Evolutionary conservation across 306 rosid species (phyloP), one percentile per base, ranked within the genome.

Genomic region (Glycine tomentella): DNA sequence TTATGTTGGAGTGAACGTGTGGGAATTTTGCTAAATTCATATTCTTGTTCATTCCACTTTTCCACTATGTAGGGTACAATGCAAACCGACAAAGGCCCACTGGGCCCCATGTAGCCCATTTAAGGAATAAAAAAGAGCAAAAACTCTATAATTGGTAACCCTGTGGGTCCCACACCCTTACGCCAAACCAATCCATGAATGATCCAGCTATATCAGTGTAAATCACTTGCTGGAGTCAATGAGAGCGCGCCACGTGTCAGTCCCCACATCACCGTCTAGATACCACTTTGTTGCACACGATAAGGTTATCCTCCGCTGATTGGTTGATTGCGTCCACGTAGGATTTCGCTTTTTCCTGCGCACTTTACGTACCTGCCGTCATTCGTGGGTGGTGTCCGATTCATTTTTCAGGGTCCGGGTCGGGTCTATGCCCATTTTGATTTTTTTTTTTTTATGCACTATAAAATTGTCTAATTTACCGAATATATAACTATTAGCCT

Each of bases 281-380:
- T 11, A 62, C 63, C 58, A 53, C 71, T 76, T 74, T 83, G 74
- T 16, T 7, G 77, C 72, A 53, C 67, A 61, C 61, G 92, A 90
- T 90, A 86, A 88, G 70, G 88, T 85, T 88, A 90, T 90, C 94
- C 44, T 87, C 14, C 50, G 40, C 59, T 79, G 52, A 88, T 90
- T 90, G 93, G 93, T 2, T 71, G 77, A 33, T 56, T 11, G 31
- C 8, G 5, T 58, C 86, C 81, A 85, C 85, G 85, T 84, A 61
- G 85, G 89, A 81, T 83, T 74, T 0, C 75, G 7, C 77, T 49
- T 38, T 38, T 38, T 38, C 52, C 16, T 40, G 11, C 72, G 70
- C 77, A 40, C 72, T 74, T 84, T 74, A 3, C 40, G 76, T 16
- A 6, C 48, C 86, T 59, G 78, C 80, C 84, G 84, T 14, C 78